A percentile compares a stretch with the other conserved stretches of the same genome.
Evolutionary conservation across 495 filamentous ascomycete species (phyloP).

Genomic region (Elaphomyces granulatus): DNA sequence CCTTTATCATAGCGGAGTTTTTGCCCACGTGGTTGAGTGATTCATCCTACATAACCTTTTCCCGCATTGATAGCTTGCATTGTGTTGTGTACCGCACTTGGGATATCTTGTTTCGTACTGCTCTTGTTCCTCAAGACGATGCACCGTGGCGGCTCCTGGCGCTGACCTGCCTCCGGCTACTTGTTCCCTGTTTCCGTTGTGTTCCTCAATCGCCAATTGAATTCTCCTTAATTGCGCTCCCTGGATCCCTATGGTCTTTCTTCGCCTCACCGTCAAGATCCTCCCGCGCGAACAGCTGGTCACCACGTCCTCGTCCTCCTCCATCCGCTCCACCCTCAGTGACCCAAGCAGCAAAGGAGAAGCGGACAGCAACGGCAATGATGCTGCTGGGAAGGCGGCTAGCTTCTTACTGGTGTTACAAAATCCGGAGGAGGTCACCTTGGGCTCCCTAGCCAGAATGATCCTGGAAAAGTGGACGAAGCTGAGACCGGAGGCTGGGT

Average conservation of each 20-base stretch:
- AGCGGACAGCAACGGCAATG: constrained; percentile 1
- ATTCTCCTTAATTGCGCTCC: too few species aligned
- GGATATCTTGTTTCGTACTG: too few species aligned
- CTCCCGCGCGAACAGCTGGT: constrained; percentile 17
- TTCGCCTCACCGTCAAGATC: constrained; percentile 26
- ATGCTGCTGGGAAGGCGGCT: constrained; percentile 10
- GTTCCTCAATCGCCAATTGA: too few species aligned
- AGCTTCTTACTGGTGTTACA: constrained; percentile 20
- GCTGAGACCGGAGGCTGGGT: constrained; percentile 21
- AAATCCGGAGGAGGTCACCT: constrained; percentile 18
- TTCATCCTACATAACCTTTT: too few species aligned
- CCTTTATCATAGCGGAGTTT: too few species aligned
- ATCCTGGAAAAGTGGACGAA: constrained; percentile 26
- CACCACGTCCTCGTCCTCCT: constrained; percentile 3
- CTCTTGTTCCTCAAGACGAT: too few species aligned
- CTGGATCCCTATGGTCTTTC: constrained; percentile 17
- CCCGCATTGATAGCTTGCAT: too few species aligned
- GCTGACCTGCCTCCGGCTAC: background rate
- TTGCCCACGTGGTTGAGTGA: too few species aligned
- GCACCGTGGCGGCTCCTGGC: too few species aligned
- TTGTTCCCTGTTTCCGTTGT: constrained; percentile 1
- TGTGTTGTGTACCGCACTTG: too few species aligned
- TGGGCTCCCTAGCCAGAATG: constrained; percentile 19
- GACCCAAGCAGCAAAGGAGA: constrained; percentile 9
- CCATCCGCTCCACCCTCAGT: constrained; percentile 4